Evolutionary conservation across 306 rosid genomes (phyloP), one percentile per base, ranked within the genome.

Genomic region (Hylodesmum podocarpum): DNA sequence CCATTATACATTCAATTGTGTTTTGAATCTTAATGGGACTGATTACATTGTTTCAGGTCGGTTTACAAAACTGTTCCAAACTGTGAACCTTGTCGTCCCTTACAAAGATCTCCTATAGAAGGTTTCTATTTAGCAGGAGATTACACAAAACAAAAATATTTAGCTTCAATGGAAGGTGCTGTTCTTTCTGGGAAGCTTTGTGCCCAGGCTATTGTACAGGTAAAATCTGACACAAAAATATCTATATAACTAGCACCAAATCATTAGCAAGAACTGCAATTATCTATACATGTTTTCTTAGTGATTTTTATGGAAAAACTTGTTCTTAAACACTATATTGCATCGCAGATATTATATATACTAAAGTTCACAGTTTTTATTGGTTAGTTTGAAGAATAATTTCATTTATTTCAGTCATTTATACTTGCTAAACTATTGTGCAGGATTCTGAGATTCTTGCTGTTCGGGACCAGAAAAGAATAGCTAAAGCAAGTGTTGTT

Each of bases 131-230:
- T 95, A 77, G 91, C 98, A 67, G 97, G 98, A 54, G 98, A 95
- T 82, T 95, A 90, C 83, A 95, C 98, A 31, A 95, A 92, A 79
- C 98, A 92, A 76, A 95, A 92, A 79, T 94, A 95, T 84, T 80
- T 95, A 86, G 98, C 98, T 59, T 95, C 98, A 57, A 95, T 92
- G 98, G 98, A 95, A 92, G 98, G 98, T 7, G 98, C 97, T 19
- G 96, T 95, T 85, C 91, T 95, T 57, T 95, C 97, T 1, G 98
- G 98, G 68, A 95, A 95, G 94, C 80, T 95, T 75, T 95, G 97
- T 86, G 96, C 98, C 28, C 96, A 92, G 81, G 95, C 97, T 13
- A 92, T 90, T 88, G 90, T 92, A 80, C 90, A 90, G 98, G 98
- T 94, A 89, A 83, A 67, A 78, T 64, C 72, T 62, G 34, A 40